Base-by-base conservation (phyloP, 305 asterid species). In the Plantago lanceolata region DNA sequence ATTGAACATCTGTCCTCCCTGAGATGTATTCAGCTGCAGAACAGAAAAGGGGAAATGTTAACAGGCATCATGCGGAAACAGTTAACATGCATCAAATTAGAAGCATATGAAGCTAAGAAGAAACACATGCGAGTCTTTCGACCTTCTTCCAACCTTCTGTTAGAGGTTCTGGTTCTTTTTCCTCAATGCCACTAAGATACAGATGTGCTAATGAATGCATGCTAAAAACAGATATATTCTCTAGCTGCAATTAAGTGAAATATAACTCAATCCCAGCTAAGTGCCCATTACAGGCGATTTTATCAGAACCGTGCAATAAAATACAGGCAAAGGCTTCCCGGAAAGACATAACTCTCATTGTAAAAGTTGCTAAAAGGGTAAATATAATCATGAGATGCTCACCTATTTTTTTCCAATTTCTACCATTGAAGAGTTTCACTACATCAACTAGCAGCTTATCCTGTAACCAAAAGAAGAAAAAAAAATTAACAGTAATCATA, bases 1-100 rank as follows among this genome's bases (percentile, higher is more conserved):
- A 90, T 71, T 90, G 97, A 59, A 88, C 88, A 50, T 84, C 95
- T 45, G 92, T 81, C 75, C 95, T 81, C 66, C 95, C 95, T 43
- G 78, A 67, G 65, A 90, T 67, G 73, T 68, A 73, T 78, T 78
- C 90, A 59, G 97, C 97, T 90, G 82, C 57, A 63, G 49, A 61
- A 63, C n/a, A 56, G 48, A 59, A 20, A 64, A 66, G n/a, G n/a
- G n/a, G n/a, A n/a, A n/a, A n/a, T n/a, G n/a, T n/a, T n/a, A n/a
- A n/a, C n/a, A n/a, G n/a, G n/a, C n/a, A 66, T 9, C 51, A 61
- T n/a, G n/a, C n/a, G 8, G 33, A 44, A n/a, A 29, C 9, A 40
- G 11, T 40, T 44, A 48, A 18, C 19, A 55, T 26, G 76, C 14
- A 37, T 43, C 43, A 31, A 57, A 64, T 48, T 35, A 47, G 63